A percentile compares a stretch with the other conserved stretches of the same genome.
These are phyloP conservation scores for Neurospora sp. DNA, from an alignment of 495 filamentous ascomycete species.

Conservation along the genomic window DNA sequence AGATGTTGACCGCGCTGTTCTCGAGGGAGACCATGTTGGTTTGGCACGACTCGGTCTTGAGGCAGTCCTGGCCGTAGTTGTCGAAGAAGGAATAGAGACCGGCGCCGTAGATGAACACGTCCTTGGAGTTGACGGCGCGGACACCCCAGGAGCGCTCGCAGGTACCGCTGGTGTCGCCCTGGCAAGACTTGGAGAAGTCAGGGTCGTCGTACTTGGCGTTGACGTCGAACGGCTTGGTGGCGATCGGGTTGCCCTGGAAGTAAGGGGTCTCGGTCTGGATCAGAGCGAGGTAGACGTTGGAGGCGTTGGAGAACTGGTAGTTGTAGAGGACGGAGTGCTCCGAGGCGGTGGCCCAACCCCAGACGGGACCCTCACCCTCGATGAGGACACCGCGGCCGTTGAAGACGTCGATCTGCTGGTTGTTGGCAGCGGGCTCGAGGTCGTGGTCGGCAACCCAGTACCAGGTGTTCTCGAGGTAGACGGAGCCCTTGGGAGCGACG, in stretches of 20 bases:
- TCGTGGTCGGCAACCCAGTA: conserved; percentile 94
- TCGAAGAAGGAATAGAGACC: conserved; percentile 83
- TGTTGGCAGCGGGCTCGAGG: conserved; percentile 64
- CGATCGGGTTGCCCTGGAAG: conserved; percentile 76
- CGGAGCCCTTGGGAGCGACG: conserved; percentile 55
- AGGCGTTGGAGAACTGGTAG: conserved; percentile 72
- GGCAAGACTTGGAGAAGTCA: conserved; percentile 55
- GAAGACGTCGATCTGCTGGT: conserved; percentile 84
- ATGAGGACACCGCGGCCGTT: conserved; percentile 80
- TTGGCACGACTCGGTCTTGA: conserved; percentile 69
- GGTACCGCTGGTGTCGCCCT: conserved; percentile 44
- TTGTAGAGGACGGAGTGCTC: conserved; percentile 87
- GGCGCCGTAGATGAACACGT: conserved; percentile 65
- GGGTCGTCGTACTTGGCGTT: conserved; percentile 63
- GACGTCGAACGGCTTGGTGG: conserved; percentile 55
- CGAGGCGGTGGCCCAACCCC: conserved; percentile 68
- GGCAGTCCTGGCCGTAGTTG: conserved; percentile 73
- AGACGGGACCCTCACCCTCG: conserved; percentile 54
- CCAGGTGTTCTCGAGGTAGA: conserved; percentile 90
- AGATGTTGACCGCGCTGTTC: conserved; percentile 57
- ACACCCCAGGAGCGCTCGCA: conserved; percentile 82
- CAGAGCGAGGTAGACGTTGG: conserved; percentile 73
- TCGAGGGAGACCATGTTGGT: conserved; percentile 80
- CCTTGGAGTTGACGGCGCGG: conserved; percentile 57
- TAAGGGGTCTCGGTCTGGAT: conserved; percentile 94